A percentile compares a stretch with the other conserved stretches of the same genome.
Conservation (phyloP, 2,329 filamentous ascomycete genomes). For the Coniella lustricola region DNA sequence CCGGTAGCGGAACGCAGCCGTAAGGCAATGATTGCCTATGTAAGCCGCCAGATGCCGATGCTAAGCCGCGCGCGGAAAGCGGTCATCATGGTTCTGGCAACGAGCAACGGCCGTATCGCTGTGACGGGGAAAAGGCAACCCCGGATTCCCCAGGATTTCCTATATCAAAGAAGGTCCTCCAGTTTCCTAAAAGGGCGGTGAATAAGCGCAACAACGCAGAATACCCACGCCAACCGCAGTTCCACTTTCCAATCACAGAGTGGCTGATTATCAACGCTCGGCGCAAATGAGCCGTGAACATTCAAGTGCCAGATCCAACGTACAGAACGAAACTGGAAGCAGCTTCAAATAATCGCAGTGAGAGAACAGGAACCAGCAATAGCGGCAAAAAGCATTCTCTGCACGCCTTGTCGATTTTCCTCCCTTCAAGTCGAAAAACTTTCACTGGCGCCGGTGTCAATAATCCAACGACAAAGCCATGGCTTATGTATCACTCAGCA, state of each 20-base stretch:
- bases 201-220: background rate
- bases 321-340: background rate
- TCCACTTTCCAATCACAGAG: background rate
- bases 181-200: constrained; percentile 1
- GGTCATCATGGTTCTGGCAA: background rate
- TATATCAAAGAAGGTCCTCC: background rate
- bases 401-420: background rate
- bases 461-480: constrained; percentile 27
- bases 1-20: constrained; percentile 9
- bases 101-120: background rate
- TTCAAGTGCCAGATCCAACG: background rate
- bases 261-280: constrained; percentile 1
- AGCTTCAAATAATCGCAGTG: background rate
- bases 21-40: constrained; percentile 6
- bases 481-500: constrained; percentile 44
- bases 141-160: background rate
- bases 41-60: constrained; percentile 13
- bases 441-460: no score
- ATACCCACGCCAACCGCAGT: background rate
- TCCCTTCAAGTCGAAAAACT: no score
- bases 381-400: background rate
- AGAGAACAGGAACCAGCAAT: background rate
- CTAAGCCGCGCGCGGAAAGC: constrained; percentile 13
- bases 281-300: background rate
- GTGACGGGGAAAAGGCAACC: background rate